A percentile compares a stretch with the other conserved stretches of the same genome.
Evolutionary conservation across 2,329 filamentous ascomycete genomes (phyloP).

Genomic region (Venturia pyrina): DNA sequence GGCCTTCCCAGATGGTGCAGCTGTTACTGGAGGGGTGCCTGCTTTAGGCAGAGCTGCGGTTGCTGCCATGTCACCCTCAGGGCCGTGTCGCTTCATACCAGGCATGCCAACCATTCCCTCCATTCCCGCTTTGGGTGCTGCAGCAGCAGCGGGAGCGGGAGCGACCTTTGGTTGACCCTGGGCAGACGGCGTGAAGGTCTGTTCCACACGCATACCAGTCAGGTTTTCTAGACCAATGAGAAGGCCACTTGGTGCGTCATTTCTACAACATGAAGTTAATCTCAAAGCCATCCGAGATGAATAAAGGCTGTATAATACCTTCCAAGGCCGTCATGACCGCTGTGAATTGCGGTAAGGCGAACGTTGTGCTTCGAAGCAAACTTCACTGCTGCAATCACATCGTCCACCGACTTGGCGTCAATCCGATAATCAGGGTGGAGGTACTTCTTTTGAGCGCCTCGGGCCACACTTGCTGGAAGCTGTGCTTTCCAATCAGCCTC

Average conservation of each 20-base stretch:
- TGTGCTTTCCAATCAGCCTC: slow-evolving; percentile 4
- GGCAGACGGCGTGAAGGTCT: slow-evolving; percentile 4
- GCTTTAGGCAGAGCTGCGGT: neutral
- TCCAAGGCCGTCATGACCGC: slow-evolving; percentile 32
- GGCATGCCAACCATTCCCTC: neutral
- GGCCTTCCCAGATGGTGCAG: neutral
- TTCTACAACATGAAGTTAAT: neutral
- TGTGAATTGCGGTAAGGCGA: slow-evolving; percentile 44
- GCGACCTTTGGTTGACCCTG: neutral
- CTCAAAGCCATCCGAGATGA: no score
- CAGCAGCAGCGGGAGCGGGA: neutral
- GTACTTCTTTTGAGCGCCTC: neutral
- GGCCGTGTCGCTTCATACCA: neutral
- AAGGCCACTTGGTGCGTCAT: slow-evolving; percentile 13
- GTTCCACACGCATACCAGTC: slow-evolving; percentile 5
- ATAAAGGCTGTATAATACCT: neutral
- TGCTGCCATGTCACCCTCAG: neutral
- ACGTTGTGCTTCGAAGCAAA: slow-evolving; percentile 38
- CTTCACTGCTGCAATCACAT: slow-evolving; percentile 38
- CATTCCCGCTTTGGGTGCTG: neutral
- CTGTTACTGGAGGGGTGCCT: neutral
- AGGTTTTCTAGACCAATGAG: neutral
- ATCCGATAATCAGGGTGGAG: slow-evolving; percentile 30
- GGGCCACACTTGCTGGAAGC: neutral
- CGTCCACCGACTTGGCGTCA: slow-evolving; percentile 32